Percentiles rank a stretch among this genome's conserved stretches.
phyloP scores from a whole-genome alignment of 768 basidiomycete genomes.

The Termitomyces sp. region DNA sequence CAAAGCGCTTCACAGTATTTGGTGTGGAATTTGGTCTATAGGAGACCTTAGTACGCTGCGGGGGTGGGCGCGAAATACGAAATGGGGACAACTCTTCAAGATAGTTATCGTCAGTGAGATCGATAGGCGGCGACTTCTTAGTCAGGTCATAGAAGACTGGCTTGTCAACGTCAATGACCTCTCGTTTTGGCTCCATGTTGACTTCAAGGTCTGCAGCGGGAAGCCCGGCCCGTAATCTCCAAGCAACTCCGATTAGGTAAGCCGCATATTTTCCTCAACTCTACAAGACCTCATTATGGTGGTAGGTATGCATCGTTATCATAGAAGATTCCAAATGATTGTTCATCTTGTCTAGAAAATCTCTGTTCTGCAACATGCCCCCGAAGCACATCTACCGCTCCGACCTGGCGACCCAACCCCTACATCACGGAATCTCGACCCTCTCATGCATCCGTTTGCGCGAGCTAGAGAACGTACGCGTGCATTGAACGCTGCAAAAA shows the following conservation, averaged over 20 bases:
- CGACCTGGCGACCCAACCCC: conserved; percentile 84
- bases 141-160: conserved; percentile 7
- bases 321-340: neutral
- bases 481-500: conserved; percentile 92
- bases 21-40: neutral
- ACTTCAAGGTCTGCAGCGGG: neutral
- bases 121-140: neutral
- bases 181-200: neutral
- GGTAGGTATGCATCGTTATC: conserved; percentile 8
- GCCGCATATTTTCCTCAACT: neutral
- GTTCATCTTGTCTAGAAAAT: conserved; percentile 56
- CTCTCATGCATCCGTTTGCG: conserved; percentile 93
- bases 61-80: neutral
- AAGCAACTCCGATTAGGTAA: conserved; percentile 4
- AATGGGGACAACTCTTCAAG: neutral
- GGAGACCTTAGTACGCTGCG: neutral
- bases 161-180: conserved; percentile 9
- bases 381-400: conserved; percentile 63
- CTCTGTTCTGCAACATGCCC: conserved; percentile 79
- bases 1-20: neutral
- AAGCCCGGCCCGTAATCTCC: neutral
- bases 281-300: conserved; percentile 1
- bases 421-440: conserved; percentile 86
- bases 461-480: conserved; percentile 89
- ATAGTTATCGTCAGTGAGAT: neutral